Percentiles rank a stretch among this genome's conserved stretches.
Evolutionary conservation across 2,329 filamentous ascomycete genomes (phyloP).

Genomic region (Fusarium drepaniforme): DNA sequence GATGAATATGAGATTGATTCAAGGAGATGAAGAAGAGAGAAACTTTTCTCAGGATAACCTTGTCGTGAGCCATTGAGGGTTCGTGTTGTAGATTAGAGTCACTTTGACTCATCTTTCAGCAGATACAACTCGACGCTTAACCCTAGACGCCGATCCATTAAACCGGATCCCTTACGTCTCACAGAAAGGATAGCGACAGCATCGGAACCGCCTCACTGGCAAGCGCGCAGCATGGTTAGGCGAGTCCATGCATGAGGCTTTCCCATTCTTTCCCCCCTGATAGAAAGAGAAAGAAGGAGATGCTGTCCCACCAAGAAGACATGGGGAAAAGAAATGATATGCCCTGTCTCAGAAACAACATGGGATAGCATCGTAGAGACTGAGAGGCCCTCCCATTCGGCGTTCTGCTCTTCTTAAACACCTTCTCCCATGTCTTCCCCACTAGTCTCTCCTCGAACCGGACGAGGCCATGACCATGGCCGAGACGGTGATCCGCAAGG

Average conservation of each 20-base stretch:
- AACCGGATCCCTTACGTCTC: slow-evolving; percentile 35
- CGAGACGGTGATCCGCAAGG: slow-evolving; percentile 55
- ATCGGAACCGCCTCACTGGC: slow-evolving; percentile 40
- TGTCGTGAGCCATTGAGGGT: not conserved
- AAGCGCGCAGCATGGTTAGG: slow-evolving; percentile 41
- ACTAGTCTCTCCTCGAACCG: slow-evolving; percentile 33
- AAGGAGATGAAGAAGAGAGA: not conserved
- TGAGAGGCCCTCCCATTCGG: not conserved
- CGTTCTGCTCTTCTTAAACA: slow-evolving; percentile 45
- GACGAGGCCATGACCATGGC: slow-evolving; percentile 50
- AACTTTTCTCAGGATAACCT: too few species aligned
- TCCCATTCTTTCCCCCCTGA: not conserved
- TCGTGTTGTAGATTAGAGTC: not conserved
- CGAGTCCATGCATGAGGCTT: slow-evolving; percentile 36
- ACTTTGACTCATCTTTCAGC: not conserved
- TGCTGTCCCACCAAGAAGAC: not conserved
- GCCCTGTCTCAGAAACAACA: not conserved
- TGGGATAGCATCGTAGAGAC: not conserved
- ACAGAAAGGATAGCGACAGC: slow-evolving; percentile 38
- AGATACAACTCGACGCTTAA: not conserved
- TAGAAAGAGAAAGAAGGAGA: not conserved
- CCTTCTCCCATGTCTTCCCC: slow-evolving; percentile 46
- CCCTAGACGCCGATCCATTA: slow-evolving; percentile 31
- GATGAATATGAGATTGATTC: slow-evolving; percentile 4
- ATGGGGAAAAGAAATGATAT: not conserved